phyloP scores from a whole-genome alignment of 1,284 basidiomycete species.

The Cerrena zonata region DNA sequence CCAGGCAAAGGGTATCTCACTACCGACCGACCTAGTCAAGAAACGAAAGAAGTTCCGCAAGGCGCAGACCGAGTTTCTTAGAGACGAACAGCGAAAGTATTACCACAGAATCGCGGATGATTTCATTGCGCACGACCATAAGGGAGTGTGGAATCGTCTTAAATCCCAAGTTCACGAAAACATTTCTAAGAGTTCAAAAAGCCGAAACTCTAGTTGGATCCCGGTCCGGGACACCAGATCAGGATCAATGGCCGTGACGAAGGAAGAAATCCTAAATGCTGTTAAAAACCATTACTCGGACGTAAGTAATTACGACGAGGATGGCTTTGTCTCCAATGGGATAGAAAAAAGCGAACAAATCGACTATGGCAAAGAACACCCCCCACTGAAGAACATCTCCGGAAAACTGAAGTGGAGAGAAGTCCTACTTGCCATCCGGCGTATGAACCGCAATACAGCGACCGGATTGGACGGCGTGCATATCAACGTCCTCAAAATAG shows the following conservation, averaged over 20 bases:
- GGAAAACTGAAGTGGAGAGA: neutral
- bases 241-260: neutral
- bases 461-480: neutral
- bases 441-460: neutral
- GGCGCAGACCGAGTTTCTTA: neutral
- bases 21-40: neutral
- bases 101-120: neutral
- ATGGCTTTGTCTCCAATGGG: neutral
- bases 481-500: neutral
- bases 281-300: neutral
- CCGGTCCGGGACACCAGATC: neutral
- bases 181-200: neutral
- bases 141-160: neutral
- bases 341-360: neutral
- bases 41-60: neutral
- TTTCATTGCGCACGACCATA: neutral
- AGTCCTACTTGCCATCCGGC: neutral
- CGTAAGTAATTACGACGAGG: neutral
- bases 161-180: neutral
- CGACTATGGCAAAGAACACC: neutral
- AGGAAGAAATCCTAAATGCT: neutral
- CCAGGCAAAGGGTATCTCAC: neutral
- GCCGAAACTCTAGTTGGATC: neutral
- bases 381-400: neutral
- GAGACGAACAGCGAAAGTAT: neutral